Percentiles rank a stretch among this genome's conserved stretches.
Evolutionary conservation across 2,329 filamentous ascomycete species (phyloP).

Genomic region (Scedosporium aurantiacum): DNA sequence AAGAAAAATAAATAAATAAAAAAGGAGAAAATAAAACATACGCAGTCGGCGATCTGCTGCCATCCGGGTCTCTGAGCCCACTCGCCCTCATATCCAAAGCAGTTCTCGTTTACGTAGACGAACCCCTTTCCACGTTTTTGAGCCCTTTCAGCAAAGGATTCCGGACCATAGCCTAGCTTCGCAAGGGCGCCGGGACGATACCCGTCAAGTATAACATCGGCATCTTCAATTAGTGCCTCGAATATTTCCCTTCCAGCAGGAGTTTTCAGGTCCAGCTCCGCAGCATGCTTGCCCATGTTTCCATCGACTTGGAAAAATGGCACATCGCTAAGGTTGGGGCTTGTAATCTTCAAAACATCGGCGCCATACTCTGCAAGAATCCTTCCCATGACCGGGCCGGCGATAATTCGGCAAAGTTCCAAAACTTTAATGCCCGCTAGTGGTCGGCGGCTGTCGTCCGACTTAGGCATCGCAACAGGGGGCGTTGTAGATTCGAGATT

Average conservation of each 20-base stretch:
- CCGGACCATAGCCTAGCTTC: constrained; percentile 5
- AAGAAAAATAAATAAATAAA: background rate
- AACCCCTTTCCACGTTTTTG: constrained; percentile 47
- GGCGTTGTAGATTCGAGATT: constrained; percentile 38
- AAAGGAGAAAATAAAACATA: background rate
- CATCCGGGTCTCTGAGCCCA: constrained; percentile 48
- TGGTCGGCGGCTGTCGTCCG: constrained; percentile 17
- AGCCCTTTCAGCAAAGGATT: constrained; percentile 23
- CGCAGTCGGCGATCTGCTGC: constrained; percentile 60
- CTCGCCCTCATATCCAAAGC: constrained; percentile 49
- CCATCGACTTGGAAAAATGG: constrained; percentile 64
- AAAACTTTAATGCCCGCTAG: constrained; percentile 58
- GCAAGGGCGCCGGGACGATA: constrained; percentile 55
- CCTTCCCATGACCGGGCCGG: constrained; percentile 60
- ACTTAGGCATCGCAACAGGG: constrained; percentile 20
- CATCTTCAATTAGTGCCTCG: constrained; percentile 46
- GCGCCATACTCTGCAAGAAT: constrained; percentile 67
- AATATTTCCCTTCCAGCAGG: constrained; percentile 41
- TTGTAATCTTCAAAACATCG: constrained; percentile 61
- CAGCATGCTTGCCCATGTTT: constrained; percentile 59
- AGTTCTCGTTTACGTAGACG: constrained; percentile 60
- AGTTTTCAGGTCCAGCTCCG: constrained; percentile 51
- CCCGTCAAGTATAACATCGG: constrained; percentile 56
- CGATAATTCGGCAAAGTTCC: constrained; percentile 66
- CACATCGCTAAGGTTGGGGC: constrained; percentile 55